Conservation (phyloP, 495 filamentous ascomycete genomes). For the Neurospora discreta region DNA sequence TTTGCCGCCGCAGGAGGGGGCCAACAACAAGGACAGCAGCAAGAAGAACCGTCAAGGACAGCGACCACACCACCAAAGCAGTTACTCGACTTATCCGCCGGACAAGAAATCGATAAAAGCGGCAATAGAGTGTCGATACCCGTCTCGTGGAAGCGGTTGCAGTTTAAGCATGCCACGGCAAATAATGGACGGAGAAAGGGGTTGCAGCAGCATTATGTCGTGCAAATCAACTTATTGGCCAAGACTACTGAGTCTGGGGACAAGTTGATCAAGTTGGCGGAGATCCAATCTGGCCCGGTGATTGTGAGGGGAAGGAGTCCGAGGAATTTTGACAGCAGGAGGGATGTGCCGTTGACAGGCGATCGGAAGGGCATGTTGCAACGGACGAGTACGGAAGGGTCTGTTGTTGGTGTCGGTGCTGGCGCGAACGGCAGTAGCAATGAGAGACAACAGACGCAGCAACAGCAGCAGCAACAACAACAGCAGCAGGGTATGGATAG, state of each 20-base stretch:
- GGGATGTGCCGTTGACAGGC: conserved; percentile 51
- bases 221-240: conserved; percentile 51
- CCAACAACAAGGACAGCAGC: not conserved
- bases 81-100: conserved; percentile 59
- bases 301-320: conserved; percentile 60
- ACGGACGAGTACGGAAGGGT: conserved; percentile 10
- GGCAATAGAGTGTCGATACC: conserved; percentile 61
- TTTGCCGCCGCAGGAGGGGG: conserved; percentile 2
- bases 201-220: conserved; percentile 59
- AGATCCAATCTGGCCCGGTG: conserved; percentile 53
- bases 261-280: conserved; percentile 45
- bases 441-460: not conserved
- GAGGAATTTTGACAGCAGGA: conserved; percentile 56
- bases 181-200: conserved; percentile 68
- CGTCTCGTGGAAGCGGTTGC: conserved; percentile 80
- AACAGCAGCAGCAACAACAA: not conserved
- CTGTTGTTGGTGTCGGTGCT: not conserved
- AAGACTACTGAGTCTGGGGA: conserved; percentile 40
- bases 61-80: conserved; percentile 43
- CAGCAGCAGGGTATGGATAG: conserved; percentile 13
- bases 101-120: conserved; percentile 52
- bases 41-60: conserved; percentile 33
- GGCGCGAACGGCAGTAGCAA: not conserved
- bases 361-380: conserved; percentile 25
- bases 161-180: conserved; percentile 87